Conservation (phyloP, 441 rosid genomes). For the Iberis amara region DNA sequence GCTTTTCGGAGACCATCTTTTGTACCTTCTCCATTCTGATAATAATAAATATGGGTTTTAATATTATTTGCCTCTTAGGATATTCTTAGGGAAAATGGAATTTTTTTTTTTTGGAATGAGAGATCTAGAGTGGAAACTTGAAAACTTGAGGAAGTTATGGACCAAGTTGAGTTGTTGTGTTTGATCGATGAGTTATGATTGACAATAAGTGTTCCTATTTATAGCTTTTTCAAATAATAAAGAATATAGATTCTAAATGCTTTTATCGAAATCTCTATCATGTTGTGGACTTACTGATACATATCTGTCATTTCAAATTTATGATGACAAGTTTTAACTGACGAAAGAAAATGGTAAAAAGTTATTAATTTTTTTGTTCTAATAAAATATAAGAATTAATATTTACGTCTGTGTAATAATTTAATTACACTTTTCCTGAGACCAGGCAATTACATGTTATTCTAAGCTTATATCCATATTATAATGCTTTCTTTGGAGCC, state of each 20-base stretch:
- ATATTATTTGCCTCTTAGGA: constrained; percentile 1
- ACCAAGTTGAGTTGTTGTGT: constrained; percentile 6
- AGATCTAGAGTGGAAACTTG: background rate
- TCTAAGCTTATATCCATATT: too few species aligned
- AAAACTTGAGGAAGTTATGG: background rate
- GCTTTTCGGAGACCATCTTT: constrained; percentile 49
- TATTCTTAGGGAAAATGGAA: background rate
- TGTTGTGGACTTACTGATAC: background rate
- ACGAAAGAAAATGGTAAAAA: too few species aligned
- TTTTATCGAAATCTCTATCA: background rate
- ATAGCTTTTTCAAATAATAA: constrained; percentile 14
- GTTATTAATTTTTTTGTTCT: too few species aligned
- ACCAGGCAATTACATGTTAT: too few species aligned
- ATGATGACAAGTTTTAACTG: too few species aligned
- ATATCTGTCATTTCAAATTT: background rate
- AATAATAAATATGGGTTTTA: background rate
- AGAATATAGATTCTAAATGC: constrained; percentile 12
- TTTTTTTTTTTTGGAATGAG: background rate
- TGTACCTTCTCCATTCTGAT: constrained; percentile 55
- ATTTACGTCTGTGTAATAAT: too few species aligned
- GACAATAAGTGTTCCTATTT: constrained; percentile 14
- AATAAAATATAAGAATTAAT: too few species aligned
- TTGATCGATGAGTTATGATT: constrained; percentile 13
- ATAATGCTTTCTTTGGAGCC: too few species aligned
- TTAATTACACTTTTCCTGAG: too few species aligned